These are phyloP conservation scores for Dichotomopilus funicola DNA, from an alignment of 2,329 filamentous ascomycete species.

Conservation along the genomic window DNA sequence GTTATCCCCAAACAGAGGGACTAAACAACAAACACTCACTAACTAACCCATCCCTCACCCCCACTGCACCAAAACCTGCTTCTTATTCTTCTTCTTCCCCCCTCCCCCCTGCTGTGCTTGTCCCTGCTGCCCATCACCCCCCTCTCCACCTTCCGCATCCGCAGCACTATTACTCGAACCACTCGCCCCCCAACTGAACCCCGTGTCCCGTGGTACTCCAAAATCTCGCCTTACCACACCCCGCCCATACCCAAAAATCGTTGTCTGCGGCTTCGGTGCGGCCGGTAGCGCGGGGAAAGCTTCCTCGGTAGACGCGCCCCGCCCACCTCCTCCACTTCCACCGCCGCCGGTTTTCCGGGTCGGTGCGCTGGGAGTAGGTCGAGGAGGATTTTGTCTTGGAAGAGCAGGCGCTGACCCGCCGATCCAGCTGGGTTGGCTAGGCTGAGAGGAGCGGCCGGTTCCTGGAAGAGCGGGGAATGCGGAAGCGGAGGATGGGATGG, in stretches of 20 bases:
- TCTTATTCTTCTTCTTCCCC: constrained; percentile 56
- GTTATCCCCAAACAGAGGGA: no score
- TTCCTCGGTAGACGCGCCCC: constrained; percentile 37
- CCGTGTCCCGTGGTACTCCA: constrained; percentile 36
- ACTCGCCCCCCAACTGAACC: constrained; percentile 46
- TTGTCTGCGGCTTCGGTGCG: constrained; percentile 62
- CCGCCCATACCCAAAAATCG: constrained; percentile 55
- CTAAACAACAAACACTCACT: not conserved
- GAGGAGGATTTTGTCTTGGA: not conserved
- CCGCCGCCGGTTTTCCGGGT: not conserved
- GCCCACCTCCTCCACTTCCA: not conserved
- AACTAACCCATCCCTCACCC: constrained; percentile 34
- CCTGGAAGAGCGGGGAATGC: constrained; percentile 42
- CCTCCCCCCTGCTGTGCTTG: constrained; percentile 29
- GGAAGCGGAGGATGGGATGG: constrained; percentile 23
- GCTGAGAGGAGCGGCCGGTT: not conserved
- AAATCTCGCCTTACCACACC: constrained; percentile 50
- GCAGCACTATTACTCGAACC: constrained; percentile 18
- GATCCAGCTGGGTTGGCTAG: constrained; percentile 19
- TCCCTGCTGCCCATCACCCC: constrained; percentile 14
- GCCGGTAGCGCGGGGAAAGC: constrained; percentile 78
- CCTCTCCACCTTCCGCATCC: constrained; percentile 30
- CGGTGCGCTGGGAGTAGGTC: not conserved
- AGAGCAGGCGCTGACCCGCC: constrained; percentile 7
- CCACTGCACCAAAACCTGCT: constrained; percentile 56